Base-by-base conservation (phyloP, 495 filamentous ascomycete species). In the Xylaria nigripes region DNA sequence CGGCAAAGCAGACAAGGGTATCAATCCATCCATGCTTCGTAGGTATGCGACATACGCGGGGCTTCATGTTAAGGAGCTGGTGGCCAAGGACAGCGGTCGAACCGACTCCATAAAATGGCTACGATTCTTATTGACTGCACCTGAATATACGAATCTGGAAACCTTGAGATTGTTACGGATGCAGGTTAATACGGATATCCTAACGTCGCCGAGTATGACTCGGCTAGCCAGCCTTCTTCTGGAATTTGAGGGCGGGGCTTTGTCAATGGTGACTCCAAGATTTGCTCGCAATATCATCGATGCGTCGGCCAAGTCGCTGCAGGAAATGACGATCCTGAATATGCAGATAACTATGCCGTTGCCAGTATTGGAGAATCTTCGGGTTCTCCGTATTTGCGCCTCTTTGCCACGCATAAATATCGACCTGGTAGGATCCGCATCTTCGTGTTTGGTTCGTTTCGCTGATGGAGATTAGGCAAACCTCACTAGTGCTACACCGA, bases 261-360 rank as follows among this genome's bases (percentile, higher is more conserved):
- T 18, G 10, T 6, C 16, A 2, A 34, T 8, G 32, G 12, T 10
- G 32, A 15, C 12, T 13, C 32, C 32, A 7, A 9, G 19, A 3
- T 36, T 59, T 48, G 44, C 61, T 6, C 27, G 29, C 6, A 45
- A 52, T 16, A 22, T 66, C 40, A n/a, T 61, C n/a, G 12, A 16
- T 1, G 43, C 58, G 13, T 66, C 50, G 9, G 43, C 43, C 1
- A 36, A 27, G 1, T 55, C 63, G 0, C 54, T 66, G 7, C 46
- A 58, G 34, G 63, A 66, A 36, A 50, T 66, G 6, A 61, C 61
- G 0, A 22, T 63, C 13, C 52, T 61, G 21, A 50, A 57, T 3
- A 30, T 63, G 13, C 57, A 25, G 7, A 25, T 40, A 27, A 32
- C 2, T 15, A 1, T 24, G 1, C 6, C 1, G 13, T 2, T 21